phyloP scores from a whole-genome alignment of 2,329 filamentous ascomycete species.

The Trichoderma lentiforme region DNA sequence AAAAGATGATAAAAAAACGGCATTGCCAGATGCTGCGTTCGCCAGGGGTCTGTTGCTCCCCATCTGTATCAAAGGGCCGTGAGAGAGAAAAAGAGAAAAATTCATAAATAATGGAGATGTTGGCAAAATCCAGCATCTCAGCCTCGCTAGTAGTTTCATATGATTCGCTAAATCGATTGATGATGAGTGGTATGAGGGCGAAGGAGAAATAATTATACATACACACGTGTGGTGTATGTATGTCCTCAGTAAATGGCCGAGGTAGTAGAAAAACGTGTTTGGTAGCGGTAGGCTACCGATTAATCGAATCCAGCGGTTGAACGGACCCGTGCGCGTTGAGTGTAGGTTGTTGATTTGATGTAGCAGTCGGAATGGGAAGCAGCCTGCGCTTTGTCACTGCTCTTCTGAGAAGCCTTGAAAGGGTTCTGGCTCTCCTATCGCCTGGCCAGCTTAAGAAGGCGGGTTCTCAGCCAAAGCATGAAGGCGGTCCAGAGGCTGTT shows the following conservation, averaged over 20 bases:
- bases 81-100: neutral
- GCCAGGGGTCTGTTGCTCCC: conserved; percentile 18
- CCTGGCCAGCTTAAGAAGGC: conserved; percentile 40
- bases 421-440: conserved; percentile 31
- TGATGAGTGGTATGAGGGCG: neutral
- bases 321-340: neutral
- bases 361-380: neutral
- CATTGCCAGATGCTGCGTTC: conserved; percentile 14
- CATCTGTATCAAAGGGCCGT: conserved; percentile 14
- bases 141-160: neutral
- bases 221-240: neutral
- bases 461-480: conserved; percentile 61
- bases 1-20: neutral
- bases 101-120: conserved; percentile 7
- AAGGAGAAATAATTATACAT: neutral
- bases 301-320: neutral
- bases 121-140: neutral
- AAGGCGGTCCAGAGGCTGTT: conserved; percentile 61
- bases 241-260: neutral
- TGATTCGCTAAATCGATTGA: conserved; percentile 7
- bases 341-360: neutral
- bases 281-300: neutral
- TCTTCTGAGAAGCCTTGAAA: neutral
- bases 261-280: neutral
- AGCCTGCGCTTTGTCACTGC: neutral